These are phyloP conservation scores for Pseudonitzschia delicatissima DNA, from an alignment of 108 stramenopile genomes.

Conservation along the genomic window DNA sequence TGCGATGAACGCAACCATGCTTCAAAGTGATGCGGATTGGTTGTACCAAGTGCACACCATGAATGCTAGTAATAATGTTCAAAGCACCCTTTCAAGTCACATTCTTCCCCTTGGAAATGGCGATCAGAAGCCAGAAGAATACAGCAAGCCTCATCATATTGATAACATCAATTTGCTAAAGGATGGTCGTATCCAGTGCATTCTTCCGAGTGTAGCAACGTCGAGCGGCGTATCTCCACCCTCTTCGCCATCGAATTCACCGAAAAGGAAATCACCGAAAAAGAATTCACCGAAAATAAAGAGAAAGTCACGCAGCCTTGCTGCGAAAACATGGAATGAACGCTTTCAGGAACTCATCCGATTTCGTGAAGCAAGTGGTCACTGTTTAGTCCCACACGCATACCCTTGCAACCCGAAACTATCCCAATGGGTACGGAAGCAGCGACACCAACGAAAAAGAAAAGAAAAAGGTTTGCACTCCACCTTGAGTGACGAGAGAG, in stretches of 20 bases:
- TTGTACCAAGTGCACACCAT: too few species aligned
- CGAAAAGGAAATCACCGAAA: not conserved
- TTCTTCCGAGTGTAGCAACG: too few species aligned
- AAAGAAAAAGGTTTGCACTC: conserved; percentile 16
- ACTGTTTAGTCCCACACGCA: conserved; percentile 35
- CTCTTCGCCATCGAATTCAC: not conserved
- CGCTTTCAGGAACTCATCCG: conserved; percentile 20
- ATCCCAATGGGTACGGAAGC: conserved; percentile 34
- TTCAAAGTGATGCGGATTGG: too few species aligned
- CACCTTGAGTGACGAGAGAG: conserved; percentile 29
- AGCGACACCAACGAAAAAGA: conserved; percentile 42
- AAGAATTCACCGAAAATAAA: too few species aligned
- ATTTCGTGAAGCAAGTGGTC: conserved; percentile 31
- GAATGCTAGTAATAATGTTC: too few species aligned
- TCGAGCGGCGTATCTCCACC: not conserved
- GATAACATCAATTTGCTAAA: too few species aligned
- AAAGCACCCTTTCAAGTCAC: too few species aligned
- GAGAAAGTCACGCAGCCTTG: conserved; percentile 1
- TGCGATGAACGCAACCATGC: too few species aligned
- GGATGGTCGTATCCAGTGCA: too few species aligned
- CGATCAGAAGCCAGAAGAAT: too few species aligned
- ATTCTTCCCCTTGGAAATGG: too few species aligned
- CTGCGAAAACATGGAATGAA: conserved; percentile 18
- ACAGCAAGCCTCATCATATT: too few species aligned
- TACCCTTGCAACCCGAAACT: conserved; percentile 25